phyloP scores from a whole-genome alignment of 176 grass and related monocot species.

The Oryza rufipogon region DNA sequence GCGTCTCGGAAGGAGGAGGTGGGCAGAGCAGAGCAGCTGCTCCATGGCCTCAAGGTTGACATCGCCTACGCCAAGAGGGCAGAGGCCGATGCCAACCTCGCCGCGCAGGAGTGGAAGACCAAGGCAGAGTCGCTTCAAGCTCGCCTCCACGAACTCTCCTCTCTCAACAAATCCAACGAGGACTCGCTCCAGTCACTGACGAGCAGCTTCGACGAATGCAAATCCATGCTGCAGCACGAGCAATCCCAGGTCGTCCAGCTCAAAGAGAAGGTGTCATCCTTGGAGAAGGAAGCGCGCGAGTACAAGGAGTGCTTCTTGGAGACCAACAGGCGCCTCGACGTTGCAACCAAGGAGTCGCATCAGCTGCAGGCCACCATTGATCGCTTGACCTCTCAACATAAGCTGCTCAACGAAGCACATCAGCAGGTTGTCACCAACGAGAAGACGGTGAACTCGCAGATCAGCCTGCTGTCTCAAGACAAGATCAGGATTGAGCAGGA shows the following conservation, averaged over 20 bases:
- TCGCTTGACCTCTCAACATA: conserved; percentile 43
- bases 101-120: conserved; percentile 58
- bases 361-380: conserved; percentile 43
- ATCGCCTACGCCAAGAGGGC: conserved; percentile 61
- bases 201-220: conserved; percentile 51
- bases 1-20: conserved; percentile 49
- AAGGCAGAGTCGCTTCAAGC: conserved; percentile 46
- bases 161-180: conserved; percentile 46
- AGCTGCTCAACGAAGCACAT: conserved; percentile 43
- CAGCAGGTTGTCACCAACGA: conserved; percentile 30
- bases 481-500: conserved; percentile 55
- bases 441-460: conserved; percentile 44
- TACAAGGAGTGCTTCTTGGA: conserved; percentile 52
- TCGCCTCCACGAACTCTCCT: conserved; percentile 34
- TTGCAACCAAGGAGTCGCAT: conserved; percentile 7
- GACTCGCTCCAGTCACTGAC: conserved; percentile 46
- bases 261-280: conserved; percentile 26
- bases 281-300: conserved; percentile 50
- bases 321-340: conserved; percentile 42
- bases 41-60: conserved; percentile 62
- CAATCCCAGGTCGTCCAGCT: conserved; percentile 51
- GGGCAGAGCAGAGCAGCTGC: conserved; percentile 25
- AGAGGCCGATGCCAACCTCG: conserved; percentile 54
- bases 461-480: conserved; percentile 38
- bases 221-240: conserved; percentile 43